Percentiles rank a stretch among this genome's conserved stretches.
These are phyloP conservation scores for Candida fluviatilis DNA, from an alignment of 805 yeast genomes.

Conservation along the genomic window DNA sequence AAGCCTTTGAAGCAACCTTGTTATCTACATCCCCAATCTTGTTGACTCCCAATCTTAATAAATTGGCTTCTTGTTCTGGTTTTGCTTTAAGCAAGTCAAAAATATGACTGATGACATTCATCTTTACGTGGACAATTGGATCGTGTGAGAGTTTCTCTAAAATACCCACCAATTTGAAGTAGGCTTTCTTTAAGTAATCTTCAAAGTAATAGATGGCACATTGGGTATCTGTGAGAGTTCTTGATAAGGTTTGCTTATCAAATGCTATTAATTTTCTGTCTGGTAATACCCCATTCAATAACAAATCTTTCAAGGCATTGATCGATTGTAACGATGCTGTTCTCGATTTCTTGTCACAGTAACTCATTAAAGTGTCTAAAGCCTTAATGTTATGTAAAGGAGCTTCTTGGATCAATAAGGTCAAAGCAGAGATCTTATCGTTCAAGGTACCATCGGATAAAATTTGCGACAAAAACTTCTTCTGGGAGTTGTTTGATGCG, in stretches of 20 bases:
- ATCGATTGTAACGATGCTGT: slow-evolving; percentile 90
- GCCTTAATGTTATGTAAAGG: slow-evolving; percentile 88
- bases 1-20: slow-evolving; percentile 84
- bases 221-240: slow-evolving; percentile 38
- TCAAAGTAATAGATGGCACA: slow-evolving; percentile 81
- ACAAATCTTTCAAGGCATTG: slow-evolving; percentile 84
- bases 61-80: slow-evolving; percentile 95
- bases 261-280: slow-evolving; percentile 79
- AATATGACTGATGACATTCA: slow-evolving; percentile 69
- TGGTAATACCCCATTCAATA: slow-evolving; percentile 78
- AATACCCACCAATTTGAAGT: slow-evolving; percentile 69
- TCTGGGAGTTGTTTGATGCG: slow-evolving; percentile 72
- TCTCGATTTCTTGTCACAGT: slow-evolving; percentile 88
- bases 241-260: slow-evolving; percentile 63
- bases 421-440: slow-evolving; percentile 93
- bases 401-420: slow-evolving; percentile 89
- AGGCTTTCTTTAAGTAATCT: slow-evolving; percentile 76
- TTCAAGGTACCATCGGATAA: slow-evolving; percentile 88
- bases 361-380: slow-evolving; percentile 68
- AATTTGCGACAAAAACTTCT: slow-evolving; percentile 83
- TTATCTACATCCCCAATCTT: slow-evolving; percentile 92
- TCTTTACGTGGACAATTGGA: slow-evolving; percentile 82
- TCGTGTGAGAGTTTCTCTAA: slow-evolving; percentile 85
- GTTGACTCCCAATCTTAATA: slow-evolving; percentile 84
- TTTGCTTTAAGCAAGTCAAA: slow-evolving; percentile 77